Evolutionary conservation across 257 asterid species (phyloP), one percentile per base, ranked within the genome.

Genomic region (Scutellaria galericulata): DNA sequence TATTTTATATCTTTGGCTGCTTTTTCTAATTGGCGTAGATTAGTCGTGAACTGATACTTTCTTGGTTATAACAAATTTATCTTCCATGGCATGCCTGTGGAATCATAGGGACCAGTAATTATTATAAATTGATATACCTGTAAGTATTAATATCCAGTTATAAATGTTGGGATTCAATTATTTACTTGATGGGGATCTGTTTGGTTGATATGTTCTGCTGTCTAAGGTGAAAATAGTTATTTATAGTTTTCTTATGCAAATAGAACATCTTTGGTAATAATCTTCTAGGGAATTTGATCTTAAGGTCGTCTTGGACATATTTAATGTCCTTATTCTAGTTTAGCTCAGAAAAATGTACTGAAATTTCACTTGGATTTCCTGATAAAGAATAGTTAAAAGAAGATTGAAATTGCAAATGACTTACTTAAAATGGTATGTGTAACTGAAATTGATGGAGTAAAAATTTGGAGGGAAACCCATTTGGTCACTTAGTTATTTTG

Each of bases 401-500:
- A 57, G 60, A 24, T 44, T 51, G 48, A 12, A 31, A 41, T 78
- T 35, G 12, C 6, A 48, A 52, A 66, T 47, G 65, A 0, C 24
- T 22, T 40, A 18, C 73, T 61, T 40, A 54, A 70, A 77, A 77
- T 55, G 66, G 18, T 35, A 18, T 37, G 31, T 46, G 40, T 55
- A 48, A 52, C 5, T 52, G 18, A 55, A 59, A 54, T 18, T 54
- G 60, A 45, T 35, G 56, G 52, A 22, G 27, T 35, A 41, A 53
- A 57, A 50, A 7, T 24, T 12, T 68, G 64, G 13, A 18, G 44
- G 37, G 45, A 67, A 18, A 52, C 45, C 14, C 15, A 35, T 60
- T 72, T 20, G 18, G 24, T 50, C 40, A 48, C 20, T 75, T 60
- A 0, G 68, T 51, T 72, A 44, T 47, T 42, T 58, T 45, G 57